Evolutionary conservation across 2,329 filamentous ascomycete species (phyloP).

Genomic region (Penicillium sp.): DNA sequence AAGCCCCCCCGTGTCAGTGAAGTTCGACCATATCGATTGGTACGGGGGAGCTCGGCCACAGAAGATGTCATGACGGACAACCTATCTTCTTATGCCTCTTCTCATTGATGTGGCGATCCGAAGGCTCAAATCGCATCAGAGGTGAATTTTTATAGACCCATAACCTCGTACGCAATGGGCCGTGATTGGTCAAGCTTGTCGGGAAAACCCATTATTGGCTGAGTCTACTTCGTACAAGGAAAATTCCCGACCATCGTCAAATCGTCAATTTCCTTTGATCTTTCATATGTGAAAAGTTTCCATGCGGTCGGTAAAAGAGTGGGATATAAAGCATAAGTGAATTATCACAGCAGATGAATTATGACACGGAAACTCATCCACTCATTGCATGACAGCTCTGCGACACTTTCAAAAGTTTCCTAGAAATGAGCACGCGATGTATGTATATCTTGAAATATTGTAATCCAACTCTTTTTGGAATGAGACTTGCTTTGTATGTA

Average conservation of each 20-base stretch:
- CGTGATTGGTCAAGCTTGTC: background rate
- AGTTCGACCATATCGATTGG: background rate
- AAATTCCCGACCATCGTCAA: background rate
- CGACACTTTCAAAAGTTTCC: no score
- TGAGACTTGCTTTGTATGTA: no score
- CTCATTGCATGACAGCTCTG: no score
- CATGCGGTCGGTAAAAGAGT: no score
- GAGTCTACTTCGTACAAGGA: background rate
- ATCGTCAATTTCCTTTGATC: background rate
- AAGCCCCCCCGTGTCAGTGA: no score
- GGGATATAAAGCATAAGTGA: no score
- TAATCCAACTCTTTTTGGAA: no score
- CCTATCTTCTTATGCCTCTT: background rate
- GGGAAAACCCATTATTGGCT: background rate
- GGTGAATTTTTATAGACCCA: background rate
- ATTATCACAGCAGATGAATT: no score
- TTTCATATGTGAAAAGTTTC: no score
- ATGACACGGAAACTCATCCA: no score
- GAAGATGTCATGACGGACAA: background rate
- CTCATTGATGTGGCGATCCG: background rate
- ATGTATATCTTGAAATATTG: no score
- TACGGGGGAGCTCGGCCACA: background rate
- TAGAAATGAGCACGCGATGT: no score
- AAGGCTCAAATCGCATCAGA: background rate
- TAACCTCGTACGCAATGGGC: background rate